Evolutionary conservation across 768 basidiomycete species (phyloP).

Genomic region (Wakefieldia striispora): DNA sequence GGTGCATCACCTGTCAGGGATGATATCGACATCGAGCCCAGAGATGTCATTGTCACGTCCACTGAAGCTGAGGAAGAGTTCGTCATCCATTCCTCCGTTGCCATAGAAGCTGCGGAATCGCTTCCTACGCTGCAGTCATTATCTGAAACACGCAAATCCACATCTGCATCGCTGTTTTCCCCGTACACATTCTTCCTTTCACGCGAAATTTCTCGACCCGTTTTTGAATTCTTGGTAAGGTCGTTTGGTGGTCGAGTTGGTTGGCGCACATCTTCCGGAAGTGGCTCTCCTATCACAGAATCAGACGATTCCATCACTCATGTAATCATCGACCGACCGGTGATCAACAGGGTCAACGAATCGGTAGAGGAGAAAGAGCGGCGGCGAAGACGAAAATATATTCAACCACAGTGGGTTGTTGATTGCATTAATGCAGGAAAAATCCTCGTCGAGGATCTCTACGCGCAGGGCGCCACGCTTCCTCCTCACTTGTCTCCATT

Average conservation of each 20-base stretch:
- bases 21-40: constrained; percentile 39
- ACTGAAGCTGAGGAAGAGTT: constrained; percentile 63
- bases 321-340: constrained; percentile 89
- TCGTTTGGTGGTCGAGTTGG: constrained; percentile 91
- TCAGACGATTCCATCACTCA: constrained; percentile 86
- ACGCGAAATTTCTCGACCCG: constrained; percentile 83
- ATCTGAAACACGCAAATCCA: constrained; percentile 54
- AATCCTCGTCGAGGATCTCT: constrained; percentile 81
- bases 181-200: constrained; percentile 92
- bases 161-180: constrained; percentile 67
- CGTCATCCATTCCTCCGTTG: constrained; percentile 56
- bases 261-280: constrained; percentile 80
- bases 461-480: constrained; percentile 79
- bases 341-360: constrained; percentile 47
- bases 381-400: constrained; percentile 71
- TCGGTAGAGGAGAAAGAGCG: constrained; percentile 58
- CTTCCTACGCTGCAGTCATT: constrained; percentile 72
- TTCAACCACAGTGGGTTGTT: constrained; percentile 98
- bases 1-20: constrained; percentile 23
- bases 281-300: constrained; percentile 78
- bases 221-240: constrained; percentile 93
- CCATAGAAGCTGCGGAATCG: constrained; percentile 41
- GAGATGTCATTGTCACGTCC: constrained; percentile 29
- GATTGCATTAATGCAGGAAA: constrained; percentile 91
- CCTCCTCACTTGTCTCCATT: constrained; percentile 98